Percentiles rank a stretch among this genome's conserved stretches.
These are phyloP conservation scores for Cunninghamia lanceolata DNA, from an alignment of 75 land plant species.

Conservation along the genomic window DNA sequence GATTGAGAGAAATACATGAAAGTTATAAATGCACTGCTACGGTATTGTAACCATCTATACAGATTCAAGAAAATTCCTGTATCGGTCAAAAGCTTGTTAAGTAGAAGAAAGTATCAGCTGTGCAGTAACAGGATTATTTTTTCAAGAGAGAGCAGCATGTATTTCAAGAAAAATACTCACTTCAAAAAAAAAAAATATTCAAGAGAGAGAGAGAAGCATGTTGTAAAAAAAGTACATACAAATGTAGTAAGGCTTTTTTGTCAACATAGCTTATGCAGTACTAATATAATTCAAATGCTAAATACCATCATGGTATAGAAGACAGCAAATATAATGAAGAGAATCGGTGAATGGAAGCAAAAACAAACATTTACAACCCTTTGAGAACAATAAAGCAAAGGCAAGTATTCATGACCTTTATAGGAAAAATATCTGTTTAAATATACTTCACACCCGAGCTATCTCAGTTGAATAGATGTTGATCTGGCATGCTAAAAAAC, in stretches of 20 bases:
- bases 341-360: not conserved
- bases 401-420: no score
- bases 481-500: not conserved
- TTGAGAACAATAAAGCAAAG: not conserved
- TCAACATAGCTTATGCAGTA: not conserved
- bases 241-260: not conserved
- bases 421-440: no score
- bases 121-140: not conserved
- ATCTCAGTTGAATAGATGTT: not conserved
- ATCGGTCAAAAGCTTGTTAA: not conserved
- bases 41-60: not conserved
- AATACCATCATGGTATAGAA: not conserved
- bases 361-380: not conserved
- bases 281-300: not conserved
- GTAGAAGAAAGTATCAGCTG: not conserved
- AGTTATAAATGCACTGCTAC: not conserved
- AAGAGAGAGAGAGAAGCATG: not conserved
- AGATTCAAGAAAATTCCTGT: not conserved
- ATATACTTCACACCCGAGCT: not conserved
- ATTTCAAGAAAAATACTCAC: no score
- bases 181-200: no score
- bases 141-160: no score
- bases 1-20: not conserved
- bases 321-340: not conserved
- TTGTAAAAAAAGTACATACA: not conserved